Evolutionary conservation across 768 basidiomycete species (phyloP), one percentile per base, ranked within the genome.

Genomic region (Termitomyces sp.): DNA sequence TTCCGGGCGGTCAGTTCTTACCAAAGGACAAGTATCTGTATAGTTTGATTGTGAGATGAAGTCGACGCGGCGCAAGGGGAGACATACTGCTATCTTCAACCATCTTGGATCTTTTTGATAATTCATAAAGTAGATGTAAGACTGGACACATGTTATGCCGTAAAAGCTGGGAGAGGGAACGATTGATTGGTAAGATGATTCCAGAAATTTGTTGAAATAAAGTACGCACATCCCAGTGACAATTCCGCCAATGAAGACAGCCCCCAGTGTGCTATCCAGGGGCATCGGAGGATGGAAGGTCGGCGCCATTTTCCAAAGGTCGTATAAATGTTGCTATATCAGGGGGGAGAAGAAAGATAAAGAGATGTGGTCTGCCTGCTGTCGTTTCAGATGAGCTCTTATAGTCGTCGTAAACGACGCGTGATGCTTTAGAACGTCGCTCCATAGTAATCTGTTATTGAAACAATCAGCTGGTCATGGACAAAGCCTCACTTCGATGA

Each of bases 141-240:
- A 37, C 20, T 59, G 58, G 16, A 59, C 58, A 13, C 58, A 59
- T 33, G 45, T 55, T 12, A 59, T 48, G 0, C 58, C 58, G 24
- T 54, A 59, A 27, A 59, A 39, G 15, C 58, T 59, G 7, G 8
- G 22, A 31, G n/a, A 8, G 11, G 7, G 13, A 33, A 44, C 6
- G 2, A 15, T 34, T 4, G 1, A 27, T 16, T 2, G 4, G 20
- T 12, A 7, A 47, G 11, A 20, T 48, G 16, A 7, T 24, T 3
- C 20, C 3, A 6, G 5, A 12, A 39, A 27, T 27, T 4, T 27
- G 2, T 27, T 27, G 27, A 27, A 27, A 27, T 4, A 27, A 3
- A 20, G 42, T 11, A 16, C 20, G 22, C 24, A 48, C 55, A 56
- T 24, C n/a, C 55, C 55, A 41, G 55, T 34, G 7, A 56, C 9